Evolutionary conservation across 2,329 filamentous ascomycete genomes (phyloP).

Genomic region (Cryphonectria nitschkei): DNA sequence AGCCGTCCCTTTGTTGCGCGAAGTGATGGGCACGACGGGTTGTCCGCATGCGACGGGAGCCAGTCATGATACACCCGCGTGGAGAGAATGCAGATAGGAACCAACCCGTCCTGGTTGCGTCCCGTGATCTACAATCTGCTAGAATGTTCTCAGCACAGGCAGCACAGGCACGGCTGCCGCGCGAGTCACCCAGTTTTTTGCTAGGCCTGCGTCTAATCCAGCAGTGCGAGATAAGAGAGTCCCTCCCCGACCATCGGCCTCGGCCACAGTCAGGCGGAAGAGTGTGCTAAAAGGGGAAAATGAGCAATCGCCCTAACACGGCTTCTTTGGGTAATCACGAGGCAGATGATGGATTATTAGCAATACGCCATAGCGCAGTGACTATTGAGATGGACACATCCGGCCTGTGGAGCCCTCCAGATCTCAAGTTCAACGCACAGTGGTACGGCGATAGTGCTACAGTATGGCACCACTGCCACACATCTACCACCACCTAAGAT

Average conservation of each 20-base stretch:
- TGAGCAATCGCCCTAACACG: neutral
- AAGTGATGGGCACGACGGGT: neutral
- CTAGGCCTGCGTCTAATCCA: neutral
- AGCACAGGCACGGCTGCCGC: neutral
- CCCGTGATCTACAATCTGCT: conserved; percentile 8
- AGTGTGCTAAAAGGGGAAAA: neutral
- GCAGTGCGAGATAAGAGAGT: conserved; percentile 1
- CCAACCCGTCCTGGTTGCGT: neutral
- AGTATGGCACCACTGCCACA: conserved; percentile 1
- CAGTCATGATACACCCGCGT: neutral
- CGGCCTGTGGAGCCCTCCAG: neutral
- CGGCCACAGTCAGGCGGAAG: conserved; percentile 1
- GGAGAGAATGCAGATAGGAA: neutral
- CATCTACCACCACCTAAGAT: neutral
- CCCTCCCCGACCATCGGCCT: neutral
- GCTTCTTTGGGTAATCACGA: neutral
- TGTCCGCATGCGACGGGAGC: conserved; percentile 4
- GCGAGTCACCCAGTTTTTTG: neutral
- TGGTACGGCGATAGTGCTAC: neutral
- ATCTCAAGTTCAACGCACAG: neutral
- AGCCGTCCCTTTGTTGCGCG: conserved; percentile 13
- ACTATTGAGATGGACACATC: conserved; percentile 3
- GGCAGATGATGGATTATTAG: neutral
- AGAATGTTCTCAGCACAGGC: neutral
- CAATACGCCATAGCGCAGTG: conserved; percentile 2